A percentile compares a stretch with the other conserved stretches of the same genome.
Evolutionary conservation across 2,329 filamentous ascomycete species (phyloP).

Genomic region (Pseudogymnoascus sp.): DNA sequence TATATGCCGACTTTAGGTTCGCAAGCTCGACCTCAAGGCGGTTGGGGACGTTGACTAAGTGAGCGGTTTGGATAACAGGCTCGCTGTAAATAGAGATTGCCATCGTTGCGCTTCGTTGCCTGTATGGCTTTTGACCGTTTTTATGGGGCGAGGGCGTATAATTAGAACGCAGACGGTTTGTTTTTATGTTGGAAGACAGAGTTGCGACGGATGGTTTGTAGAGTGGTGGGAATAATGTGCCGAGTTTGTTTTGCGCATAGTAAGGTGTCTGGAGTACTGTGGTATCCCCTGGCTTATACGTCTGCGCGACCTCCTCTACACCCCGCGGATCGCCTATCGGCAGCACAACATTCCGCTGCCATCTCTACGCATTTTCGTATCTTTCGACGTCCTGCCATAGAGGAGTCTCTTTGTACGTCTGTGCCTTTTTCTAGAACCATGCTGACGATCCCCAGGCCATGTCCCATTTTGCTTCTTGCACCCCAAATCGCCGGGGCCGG

Average conservation of each 20-base stretch:
- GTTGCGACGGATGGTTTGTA: not conserved
- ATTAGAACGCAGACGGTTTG: not conserved
- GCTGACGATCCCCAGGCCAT: not conserved
- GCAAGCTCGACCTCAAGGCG: not conserved
- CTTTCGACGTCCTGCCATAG: not conserved
- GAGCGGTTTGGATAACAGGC: not conserved
- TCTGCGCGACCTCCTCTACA: not conserved
- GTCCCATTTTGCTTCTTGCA: not conserved
- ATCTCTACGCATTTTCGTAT: not conserved
- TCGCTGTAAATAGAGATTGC: not conserved
- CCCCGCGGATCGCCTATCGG: not conserved
- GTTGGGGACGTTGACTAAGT: slow-evolving; percentile 4
- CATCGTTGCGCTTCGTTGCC: not conserved
- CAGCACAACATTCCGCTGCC: not conserved
- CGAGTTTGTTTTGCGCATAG: not conserved
- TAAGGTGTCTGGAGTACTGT: not conserved
- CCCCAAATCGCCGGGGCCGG: not conserved
- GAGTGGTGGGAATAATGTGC: not conserved
- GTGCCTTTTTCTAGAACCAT: not conserved
- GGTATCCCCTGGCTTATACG: not conserved
- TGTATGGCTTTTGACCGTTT: not conserved
- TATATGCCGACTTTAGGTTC: slow-evolving; percentile 8
- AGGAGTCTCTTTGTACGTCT: not conserved
- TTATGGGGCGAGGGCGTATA: not conserved
- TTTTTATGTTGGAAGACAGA: not conserved